Conservation (phyloP, 2,329 filamentous ascomycete genomes). For the Diatrype stigma region DNA sequence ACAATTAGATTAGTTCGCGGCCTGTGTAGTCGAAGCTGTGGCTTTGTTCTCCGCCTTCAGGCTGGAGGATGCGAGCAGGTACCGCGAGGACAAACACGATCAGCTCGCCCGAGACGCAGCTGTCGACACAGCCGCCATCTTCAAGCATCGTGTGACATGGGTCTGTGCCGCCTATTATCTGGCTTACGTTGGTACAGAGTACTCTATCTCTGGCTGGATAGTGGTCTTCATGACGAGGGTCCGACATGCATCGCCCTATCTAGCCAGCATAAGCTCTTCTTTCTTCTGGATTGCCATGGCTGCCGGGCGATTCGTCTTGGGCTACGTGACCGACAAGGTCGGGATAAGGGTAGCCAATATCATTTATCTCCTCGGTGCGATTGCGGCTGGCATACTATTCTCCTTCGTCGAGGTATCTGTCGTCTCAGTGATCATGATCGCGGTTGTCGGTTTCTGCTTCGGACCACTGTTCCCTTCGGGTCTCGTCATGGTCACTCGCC, state of each 20-base stretch:
- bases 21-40: constrained; percentile 19
- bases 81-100: constrained; percentile 20
- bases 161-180: constrained; percentile 39
- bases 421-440: constrained; percentile 27
- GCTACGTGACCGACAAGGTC: constrained; percentile 26
- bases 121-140: constrained; percentile 10
- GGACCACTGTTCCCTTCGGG: constrained; percentile 40
- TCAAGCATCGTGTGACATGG: constrained; percentile 33
- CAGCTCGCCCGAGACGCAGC: background rate
- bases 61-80: constrained; percentile 27
- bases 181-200: constrained; percentile 40
- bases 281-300: constrained; percentile 43
- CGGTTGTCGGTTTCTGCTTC: constrained; percentile 33
- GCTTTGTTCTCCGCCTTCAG: constrained; percentile 32
- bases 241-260: constrained; percentile 30
- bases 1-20: constrained; percentile 7
- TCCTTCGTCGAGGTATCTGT: constrained; percentile 11
- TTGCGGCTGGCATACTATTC: constrained; percentile 15
- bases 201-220: constrained; percentile 41
- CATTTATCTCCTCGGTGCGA: constrained; percentile 20
- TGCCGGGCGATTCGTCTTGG: constrained; percentile 31
- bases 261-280: constrained; percentile 37
- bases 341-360: constrained; percentile 23
- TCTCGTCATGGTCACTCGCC: constrained; percentile 31
- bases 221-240: constrained; percentile 40